Conservation (phyloP, 2,329 filamentous ascomycete genomes). For the Cercospora beticola region DNA sequence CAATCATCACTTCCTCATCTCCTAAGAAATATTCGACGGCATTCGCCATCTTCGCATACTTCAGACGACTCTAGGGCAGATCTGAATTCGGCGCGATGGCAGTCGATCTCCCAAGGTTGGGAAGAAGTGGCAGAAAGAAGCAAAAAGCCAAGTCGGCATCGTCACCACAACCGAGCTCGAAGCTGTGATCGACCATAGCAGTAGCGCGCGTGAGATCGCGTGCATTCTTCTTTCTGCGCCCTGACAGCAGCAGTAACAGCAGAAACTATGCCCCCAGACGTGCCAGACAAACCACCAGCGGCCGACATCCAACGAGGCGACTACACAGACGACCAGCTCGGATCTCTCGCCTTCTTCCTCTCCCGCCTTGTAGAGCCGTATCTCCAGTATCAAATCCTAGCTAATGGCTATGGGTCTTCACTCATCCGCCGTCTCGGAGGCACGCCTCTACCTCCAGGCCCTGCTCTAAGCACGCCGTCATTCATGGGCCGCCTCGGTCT, state of each 20-base stretch:
- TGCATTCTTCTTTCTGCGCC: neutral
- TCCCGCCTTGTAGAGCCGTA: conserved; percentile 50
- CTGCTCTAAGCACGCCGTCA: conserved; percentile 43
- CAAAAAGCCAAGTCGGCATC: neutral
- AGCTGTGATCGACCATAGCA: neutral
- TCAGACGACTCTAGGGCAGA: neutral
- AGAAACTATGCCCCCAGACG: neutral
- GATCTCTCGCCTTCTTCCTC: conserved; percentile 46
- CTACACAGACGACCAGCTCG: conserved; percentile 42
- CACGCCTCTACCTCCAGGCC: conserved; percentile 44
- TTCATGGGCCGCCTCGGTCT: conserved; percentile 47
- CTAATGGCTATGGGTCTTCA: conserved; percentile 41
- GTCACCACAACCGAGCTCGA: conserved; percentile 2
- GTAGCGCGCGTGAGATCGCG: neutral
- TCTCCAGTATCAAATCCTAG: conserved; percentile 53
- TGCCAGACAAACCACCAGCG: neutral
- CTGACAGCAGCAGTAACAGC: neutral
- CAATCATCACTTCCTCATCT: neutral
- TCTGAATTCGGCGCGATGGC: neutral
- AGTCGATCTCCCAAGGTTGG: neutral
- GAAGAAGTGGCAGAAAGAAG: neutral
- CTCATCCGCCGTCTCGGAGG: conserved; percentile 52
- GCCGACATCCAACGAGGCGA: conserved; percentile 41
- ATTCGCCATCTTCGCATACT: neutral
- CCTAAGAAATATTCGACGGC: neutral